These are phyloP conservation scores for Salicornia ramosissima DNA, from an alignment of 148 eudicot species.

Conservation along the genomic window DNA sequence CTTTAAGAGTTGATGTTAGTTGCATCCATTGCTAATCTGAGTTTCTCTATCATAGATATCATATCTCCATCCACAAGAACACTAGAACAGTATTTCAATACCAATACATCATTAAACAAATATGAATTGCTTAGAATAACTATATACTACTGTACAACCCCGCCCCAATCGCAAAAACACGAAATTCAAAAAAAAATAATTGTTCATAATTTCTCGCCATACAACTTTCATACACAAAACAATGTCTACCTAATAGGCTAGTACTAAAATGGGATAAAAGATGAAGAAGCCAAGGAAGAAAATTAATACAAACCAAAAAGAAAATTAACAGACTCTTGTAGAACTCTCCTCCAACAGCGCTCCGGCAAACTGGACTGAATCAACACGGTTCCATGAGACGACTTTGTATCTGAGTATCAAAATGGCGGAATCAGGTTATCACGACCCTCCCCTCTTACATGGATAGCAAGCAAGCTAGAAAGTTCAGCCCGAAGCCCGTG, in stretches of 20 bases:
- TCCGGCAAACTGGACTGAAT: background rate
- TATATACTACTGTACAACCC: conserved; percentile 23
- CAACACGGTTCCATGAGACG: background rate
- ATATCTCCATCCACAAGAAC: background rate
- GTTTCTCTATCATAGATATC: background rate
- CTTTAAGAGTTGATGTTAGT: no score
- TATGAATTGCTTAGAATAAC: conserved; percentile 24
- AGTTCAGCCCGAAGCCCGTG: conserved; percentile 20
- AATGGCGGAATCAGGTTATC: background rate
- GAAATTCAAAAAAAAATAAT: background rate
- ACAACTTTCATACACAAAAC: conserved; percentile 22
- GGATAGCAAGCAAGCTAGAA: background rate
- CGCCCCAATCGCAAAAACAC: background rate
- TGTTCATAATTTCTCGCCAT: background rate
- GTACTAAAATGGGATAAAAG: background rate
- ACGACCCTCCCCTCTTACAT: conserved; percentile 11
- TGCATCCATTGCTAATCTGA: background rate
- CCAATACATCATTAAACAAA: conserved; percentile 14
- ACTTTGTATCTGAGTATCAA: background rate
- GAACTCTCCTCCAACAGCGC: background rate
- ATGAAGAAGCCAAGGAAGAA: background rate
- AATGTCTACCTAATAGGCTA: conserved; percentile 25
- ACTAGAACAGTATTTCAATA: background rate
- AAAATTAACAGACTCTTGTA: background rate
- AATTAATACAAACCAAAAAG: conserved; percentile 8